Base-by-base conservation (phyloP, 352 stramenopile genomes). In the Pythium oligandrum region DNA sequence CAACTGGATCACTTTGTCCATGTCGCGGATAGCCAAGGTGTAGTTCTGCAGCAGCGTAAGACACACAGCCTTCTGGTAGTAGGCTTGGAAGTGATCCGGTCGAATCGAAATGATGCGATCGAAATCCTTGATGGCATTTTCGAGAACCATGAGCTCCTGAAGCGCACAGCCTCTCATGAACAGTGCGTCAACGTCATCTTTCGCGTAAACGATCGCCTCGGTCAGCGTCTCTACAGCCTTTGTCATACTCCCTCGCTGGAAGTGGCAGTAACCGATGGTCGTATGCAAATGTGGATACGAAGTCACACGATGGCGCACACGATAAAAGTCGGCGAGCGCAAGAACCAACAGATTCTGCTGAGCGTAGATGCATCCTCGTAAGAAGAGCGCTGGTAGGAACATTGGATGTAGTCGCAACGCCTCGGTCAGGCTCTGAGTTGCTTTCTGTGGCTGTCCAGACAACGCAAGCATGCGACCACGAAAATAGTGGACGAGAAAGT, bases 231-330 rank as follows among this genome's bases (percentile, higher is more conserved):
- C 64, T 1, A 84, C 57, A 0, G 73, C 73, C 33, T 83, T 78
- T 1, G 12, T 34, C 37, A 80, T 44, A n/a, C 61, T 74, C 0
- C 67, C 63, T 43, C 59, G 55, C 44, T 75, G 39, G 3, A 79
- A 73, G 37, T 86, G 74, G 48, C 75, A 86, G 38, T 70, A 82
- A 0, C 73, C 75, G 3, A 86, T 86, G 43, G 52, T 77, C 7
- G 68, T 71, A 37, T 82, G 66, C 32, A 86, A 39, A 10, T 72
- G 58, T 3, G 66, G 75, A 31, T 86, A 86, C 42, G 60, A 54
- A 3, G 68, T 53, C 7, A 64, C 62, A 11, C 70, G 71, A 54
- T 81, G 70, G 4, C 73, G 71, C 1, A 84, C 69, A 2, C 68
- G 64, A 36, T 81, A 76, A 17, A 81, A 80, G 48, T 84, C 75